These are phyloP conservation scores for Termitomyces sp. DNA, from an alignment of 768 basidiomycete genomes.

Conservation along the genomic window DNA sequence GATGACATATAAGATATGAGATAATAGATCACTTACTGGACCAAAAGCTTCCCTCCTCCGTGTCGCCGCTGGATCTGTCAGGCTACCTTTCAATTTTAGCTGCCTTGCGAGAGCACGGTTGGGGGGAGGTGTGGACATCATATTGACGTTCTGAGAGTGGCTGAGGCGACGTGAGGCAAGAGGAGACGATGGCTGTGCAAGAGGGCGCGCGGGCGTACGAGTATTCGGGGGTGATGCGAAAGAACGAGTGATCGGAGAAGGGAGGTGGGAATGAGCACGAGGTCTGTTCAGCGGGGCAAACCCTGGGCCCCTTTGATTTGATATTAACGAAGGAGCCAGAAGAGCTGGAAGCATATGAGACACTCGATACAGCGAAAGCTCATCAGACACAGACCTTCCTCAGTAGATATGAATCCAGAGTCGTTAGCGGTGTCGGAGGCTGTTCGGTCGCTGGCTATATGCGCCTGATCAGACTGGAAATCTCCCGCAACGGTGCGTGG, in stretches of 20 bases:
- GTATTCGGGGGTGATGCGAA: slow-evolving; percentile 32
- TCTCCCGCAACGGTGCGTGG: slow-evolving; percentile 14
- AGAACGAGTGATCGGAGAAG: slow-evolving; percentile 24
- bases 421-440: slow-evolving; percentile 44
- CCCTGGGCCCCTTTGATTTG: slow-evolving; percentile 26
- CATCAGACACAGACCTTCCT: slow-evolving; percentile 36
- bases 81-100: slow-evolving; percentile 61
- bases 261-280: slow-evolving; percentile 53
- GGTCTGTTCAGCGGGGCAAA: slow-evolving; percentile 37
- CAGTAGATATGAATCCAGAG: slow-evolving; percentile 36
- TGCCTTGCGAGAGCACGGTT: slow-evolving; percentile 48
- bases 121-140: slow-evolving; percentile 63
- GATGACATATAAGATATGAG: slow-evolving; percentile 20
- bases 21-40: slow-evolving; percentile 22
- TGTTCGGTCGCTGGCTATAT: slow-evolving; percentile 47
- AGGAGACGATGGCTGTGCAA: slow-evolving; percentile 25
- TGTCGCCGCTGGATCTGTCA: slow-evolving; percentile 64
- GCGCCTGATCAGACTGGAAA: slow-evolving; percentile 26
- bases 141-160: slow-evolving; percentile 23
- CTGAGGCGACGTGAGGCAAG: slow-evolving; percentile 28
- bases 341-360: slow-evolving; percentile 32
- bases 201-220: slow-evolving; percentile 18
- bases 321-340: slow-evolving; percentile 54
- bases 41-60: slow-evolving; percentile 40
- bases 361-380: slow-evolving; percentile 6